A percentile compares a stretch with the other conserved stretches of the same genome.
These are phyloP conservation scores for Suillus subaureus DNA, from an alignment of 768 basidiomycete species.

Conservation along the genomic window DNA sequence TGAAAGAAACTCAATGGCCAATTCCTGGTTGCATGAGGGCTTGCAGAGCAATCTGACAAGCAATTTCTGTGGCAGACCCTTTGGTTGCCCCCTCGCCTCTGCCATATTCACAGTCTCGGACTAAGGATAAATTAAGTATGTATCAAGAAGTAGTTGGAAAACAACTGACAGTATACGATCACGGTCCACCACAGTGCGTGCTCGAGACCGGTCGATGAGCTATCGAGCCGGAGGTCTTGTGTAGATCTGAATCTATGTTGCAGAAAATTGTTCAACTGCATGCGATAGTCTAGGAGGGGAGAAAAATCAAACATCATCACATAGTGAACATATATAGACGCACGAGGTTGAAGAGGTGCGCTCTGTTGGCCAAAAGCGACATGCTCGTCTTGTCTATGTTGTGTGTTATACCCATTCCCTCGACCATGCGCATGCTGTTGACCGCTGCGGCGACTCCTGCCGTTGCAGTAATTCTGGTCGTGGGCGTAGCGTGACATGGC, in stretches of 20 bases:
- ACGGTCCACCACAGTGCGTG: not conserved
- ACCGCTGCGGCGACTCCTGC: not conserved
- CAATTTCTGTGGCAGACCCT: constrained; percentile 27
- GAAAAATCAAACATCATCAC: not conserved
- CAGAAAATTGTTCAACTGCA: constrained; percentile 29
- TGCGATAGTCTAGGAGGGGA: constrained; percentile 20
- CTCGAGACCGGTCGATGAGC: not conserved
- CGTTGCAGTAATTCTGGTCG: not conserved
- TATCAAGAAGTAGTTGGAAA: not conserved
- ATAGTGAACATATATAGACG: not conserved
- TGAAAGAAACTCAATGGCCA: not conserved
- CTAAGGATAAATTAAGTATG: constrained; percentile 15
- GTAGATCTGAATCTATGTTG: constrained; percentile 18
- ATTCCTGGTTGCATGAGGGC: not conserved
- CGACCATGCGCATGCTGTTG: not conserved
- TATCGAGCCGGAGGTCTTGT: constrained; percentile 7
- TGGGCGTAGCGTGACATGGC: not conserved
- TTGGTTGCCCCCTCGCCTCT: constrained; percentile 19
- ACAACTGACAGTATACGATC: not conserved
- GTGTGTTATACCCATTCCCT: not conserved
- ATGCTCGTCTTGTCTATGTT: not conserved
- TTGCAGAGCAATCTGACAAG: constrained; percentile 7
- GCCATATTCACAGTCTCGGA: constrained; percentile 25
- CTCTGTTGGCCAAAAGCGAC: not conserved
- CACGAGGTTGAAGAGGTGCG: not conserved